Percentiles rank a stretch among this genome's conserved stretches.
Evolutionary conservation across 2,329 filamentous ascomycete genomes (phyloP).

Genomic region (Dendryphion nanum): DNA sequence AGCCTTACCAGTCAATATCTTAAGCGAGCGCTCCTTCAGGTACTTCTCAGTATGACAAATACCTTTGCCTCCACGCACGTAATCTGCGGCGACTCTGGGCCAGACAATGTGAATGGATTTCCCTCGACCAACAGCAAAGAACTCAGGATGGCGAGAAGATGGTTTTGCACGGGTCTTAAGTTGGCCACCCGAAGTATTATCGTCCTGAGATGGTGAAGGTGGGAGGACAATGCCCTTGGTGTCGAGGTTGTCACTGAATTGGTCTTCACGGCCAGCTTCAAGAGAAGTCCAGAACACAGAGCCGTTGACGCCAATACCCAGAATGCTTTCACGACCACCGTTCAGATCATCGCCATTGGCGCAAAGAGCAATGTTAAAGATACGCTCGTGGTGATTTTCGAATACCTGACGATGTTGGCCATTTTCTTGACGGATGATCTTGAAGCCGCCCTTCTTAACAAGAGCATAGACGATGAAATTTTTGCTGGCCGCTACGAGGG

Average conservation of each 20-base stretch:
- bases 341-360: constrained; percentile 57
- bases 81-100: constrained; percentile 55
- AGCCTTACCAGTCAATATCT: constrained; percentile 95
- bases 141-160: constrained; percentile 84
- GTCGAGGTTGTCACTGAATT: constrained; percentile 76
- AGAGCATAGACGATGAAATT: constrained; percentile 93
- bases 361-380: constrained; percentile 90
- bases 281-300: constrained; percentile 94
- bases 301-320: constrained; percentile 91
- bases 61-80: constrained; percentile 52
- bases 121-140: constrained; percentile 91
- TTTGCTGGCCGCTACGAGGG: constrained; percentile 83
- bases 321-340: constrained; percentile 64
- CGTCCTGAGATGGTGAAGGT: constrained; percentile 79
- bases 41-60: constrained; percentile 84
- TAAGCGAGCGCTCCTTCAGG: constrained; percentile 80
- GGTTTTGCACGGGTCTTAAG: constrained; percentile 93
- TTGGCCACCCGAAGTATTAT: constrained; percentile 86
- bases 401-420: constrained; percentile 91
- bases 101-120: constrained; percentile 92
- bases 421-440: constrained; percentile 91
- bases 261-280: constrained; percentile 44
- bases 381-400: constrained; percentile 84
- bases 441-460: constrained; percentile 87
- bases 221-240: constrained; percentile 86